A percentile compares a stretch with the other conserved stretches of the same genome.
These are phyloP conservation scores for Pichia sp. DNA, from an alignment of 1,139 yeast genomes.

Conservation along the genomic window DNA sequence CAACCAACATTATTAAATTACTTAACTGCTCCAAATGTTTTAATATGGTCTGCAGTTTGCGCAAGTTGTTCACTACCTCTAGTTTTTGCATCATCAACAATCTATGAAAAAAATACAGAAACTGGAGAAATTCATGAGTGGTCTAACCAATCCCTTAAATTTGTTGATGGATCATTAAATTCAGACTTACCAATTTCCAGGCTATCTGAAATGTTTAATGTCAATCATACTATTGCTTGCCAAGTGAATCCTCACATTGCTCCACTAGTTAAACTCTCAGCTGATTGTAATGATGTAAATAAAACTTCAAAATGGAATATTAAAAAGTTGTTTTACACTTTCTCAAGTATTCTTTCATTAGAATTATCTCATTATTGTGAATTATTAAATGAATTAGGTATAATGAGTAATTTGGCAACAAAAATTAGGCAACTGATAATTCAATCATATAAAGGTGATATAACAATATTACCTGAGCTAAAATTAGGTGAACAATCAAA, in stretches of 20 bases:
- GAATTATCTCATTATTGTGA: conserved; percentile 77
- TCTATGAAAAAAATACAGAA: conserved; percentile 72
- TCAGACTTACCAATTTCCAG: conserved; percentile 88
- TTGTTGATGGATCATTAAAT: conserved; percentile 94
- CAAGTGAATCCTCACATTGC: conserved; percentile 96
- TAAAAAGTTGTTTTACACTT: conserved; percentile 48
- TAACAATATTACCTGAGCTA: conserved; percentile 80
- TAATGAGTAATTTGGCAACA: conserved; percentile 64
- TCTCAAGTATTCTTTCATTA: conserved; percentile 51
- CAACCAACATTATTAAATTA: conserved; percentile 79
- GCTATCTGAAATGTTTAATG: conserved; percentile 91
- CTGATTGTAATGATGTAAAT: conserved; percentile 36
- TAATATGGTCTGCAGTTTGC: conserved; percentile 86
- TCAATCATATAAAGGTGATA: conserved; percentile 89
- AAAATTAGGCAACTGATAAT: conserved; percentile 69
- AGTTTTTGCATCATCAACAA: conserved; percentile 77
- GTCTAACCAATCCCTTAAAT: conserved; percentile 77
- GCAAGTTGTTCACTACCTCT: conserved; percentile 95
- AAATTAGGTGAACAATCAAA: conserved; percentile 51
- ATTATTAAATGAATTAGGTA: conserved; percentile 66
- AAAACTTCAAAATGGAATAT: conserved; percentile 67
- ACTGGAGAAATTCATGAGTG: conserved; percentile 69
- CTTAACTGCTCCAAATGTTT: conserved; percentile 89
- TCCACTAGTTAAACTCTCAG: conserved; percentile 67
- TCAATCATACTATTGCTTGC: conserved; percentile 92